Evolutionary conservation across 139 green algal genomes (phyloP).

Genomic region (Chara braunii): DNA sequence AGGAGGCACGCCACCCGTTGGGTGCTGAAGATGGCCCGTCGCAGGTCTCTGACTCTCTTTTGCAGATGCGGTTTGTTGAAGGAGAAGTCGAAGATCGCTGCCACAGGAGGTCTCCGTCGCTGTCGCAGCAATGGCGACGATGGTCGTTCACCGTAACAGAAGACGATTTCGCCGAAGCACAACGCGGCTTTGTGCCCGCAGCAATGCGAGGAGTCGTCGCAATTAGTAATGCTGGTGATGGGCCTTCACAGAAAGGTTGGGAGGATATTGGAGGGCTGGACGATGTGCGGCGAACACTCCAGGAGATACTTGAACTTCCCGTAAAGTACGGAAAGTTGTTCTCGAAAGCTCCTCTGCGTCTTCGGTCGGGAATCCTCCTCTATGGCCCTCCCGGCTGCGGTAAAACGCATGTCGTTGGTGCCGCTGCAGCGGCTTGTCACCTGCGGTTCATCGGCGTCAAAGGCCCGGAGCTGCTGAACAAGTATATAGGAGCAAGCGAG

Average conservation of each 20-base stretch:
- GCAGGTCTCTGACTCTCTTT: no score
- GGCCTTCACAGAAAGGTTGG: not conserved
- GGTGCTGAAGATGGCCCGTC: no score
- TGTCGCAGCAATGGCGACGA: no score
- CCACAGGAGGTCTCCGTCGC: no score
- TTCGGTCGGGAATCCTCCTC: conserved; percentile 84
- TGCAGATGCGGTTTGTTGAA: no score
- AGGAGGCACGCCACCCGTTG: no score
- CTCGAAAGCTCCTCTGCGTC: conserved; percentile 64
- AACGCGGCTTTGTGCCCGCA: conserved; percentile 30
- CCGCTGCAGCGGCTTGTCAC: conserved; percentile 63
- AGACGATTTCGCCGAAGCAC: conserved; percentile 16
- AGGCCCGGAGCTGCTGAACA: conserved; percentile 97
- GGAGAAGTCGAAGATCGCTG: no score
- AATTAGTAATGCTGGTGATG: not conserved
- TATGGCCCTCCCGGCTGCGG: conserved; percentile 93
- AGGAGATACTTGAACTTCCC: conserved; percentile 76
- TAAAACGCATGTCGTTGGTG: conserved; percentile 83
- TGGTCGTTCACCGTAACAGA: no score
- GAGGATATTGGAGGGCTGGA: conserved; percentile 67
- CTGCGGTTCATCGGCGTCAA: conserved; percentile 68
- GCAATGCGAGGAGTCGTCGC: conserved; percentile 8
- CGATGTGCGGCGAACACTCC: conserved; percentile 62
- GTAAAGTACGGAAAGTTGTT: conserved; percentile 53
- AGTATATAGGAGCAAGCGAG: conserved; percentile 94